Percentiles rank a stretch among this genome's conserved stretches.
These are phyloP conservation scores for Calendula officinalis DNA, from an alignment of 129 eudicot genomes.

Conservation along the genomic window DNA sequence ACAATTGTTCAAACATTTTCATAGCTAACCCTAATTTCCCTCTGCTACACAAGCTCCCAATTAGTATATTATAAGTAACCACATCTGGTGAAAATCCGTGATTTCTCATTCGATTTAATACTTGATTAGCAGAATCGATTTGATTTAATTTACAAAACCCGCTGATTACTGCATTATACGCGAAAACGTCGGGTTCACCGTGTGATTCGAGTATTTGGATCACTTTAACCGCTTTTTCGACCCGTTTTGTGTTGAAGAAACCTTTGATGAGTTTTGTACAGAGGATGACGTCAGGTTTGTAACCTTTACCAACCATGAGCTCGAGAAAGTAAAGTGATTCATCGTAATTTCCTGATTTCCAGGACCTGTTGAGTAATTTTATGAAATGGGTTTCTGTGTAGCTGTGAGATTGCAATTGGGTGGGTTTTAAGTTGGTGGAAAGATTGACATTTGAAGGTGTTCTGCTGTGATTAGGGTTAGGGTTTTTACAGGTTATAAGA, in stretches of 20 bases:
- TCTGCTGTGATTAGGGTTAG: constrained; percentile 20
- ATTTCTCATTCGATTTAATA: constrained; percentile 55
- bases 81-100: constrained; percentile 63
- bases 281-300: constrained; percentile 55
- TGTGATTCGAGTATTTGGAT: constrained; percentile 55
- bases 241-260: constrained; percentile 45
- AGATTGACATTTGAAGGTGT: constrained; percentile 33
- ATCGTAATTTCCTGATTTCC: constrained; percentile 57
- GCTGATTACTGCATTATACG: constrained; percentile 69
- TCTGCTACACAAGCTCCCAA: constrained; percentile 65
- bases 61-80: constrained; percentile 66
- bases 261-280: constrained; percentile 81
- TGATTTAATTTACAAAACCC: constrained; percentile 68
- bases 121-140: constrained; percentile 55
- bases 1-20: constrained; percentile 54
- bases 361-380: constrained; percentile 53
- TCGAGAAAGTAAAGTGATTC: constrained; percentile 71
- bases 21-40: constrained; percentile 55
- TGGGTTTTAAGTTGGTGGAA: constrained; percentile 33
- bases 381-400: constrained; percentile 55
- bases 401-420: constrained; percentile 40
- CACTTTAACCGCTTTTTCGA: constrained; percentile 52
- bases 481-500: constrained; percentile 43
- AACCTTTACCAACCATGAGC: constrained; percentile 60
- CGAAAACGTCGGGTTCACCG: constrained; percentile 65